Evolutionary conservation across 2,329 filamentous ascomycete species (phyloP).

Genomic region (Fusarium protoensiforme): DNA sequence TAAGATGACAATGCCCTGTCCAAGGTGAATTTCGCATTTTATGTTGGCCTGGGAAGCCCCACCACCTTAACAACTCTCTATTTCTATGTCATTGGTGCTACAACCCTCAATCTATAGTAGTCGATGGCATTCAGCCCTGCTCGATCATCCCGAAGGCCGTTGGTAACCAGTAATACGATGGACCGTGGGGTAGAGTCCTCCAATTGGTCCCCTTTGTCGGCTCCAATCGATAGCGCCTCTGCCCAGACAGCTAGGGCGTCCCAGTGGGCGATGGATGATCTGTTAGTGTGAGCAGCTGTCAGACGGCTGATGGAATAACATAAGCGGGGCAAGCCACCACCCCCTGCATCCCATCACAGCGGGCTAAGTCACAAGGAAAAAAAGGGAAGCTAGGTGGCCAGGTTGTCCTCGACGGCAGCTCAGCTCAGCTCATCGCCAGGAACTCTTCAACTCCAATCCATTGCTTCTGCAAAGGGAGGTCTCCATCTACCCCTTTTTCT

Average conservation of each 20-base stretch:
- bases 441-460: slow-evolving; percentile 34
- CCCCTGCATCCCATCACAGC: slow-evolving; percentile 38
- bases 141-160: not conserved
- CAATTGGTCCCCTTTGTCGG: slow-evolving; percentile 12
- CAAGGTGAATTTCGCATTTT: not conserved
- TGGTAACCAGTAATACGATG: not conserved
- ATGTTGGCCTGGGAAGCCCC: not conserved
- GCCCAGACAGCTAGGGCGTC: not conserved
- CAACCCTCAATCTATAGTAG: not conserved
- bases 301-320: slow-evolving; percentile 30
- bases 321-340: slow-evolving; percentile 26
- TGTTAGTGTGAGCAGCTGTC: slow-evolving; percentile 34
- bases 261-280: slow-evolving; percentile 5
- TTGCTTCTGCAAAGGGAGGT: slow-evolving; percentile 35
- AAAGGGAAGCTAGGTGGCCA: slow-evolving; percentile 40
- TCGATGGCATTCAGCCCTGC: slow-evolving; percentile 4
- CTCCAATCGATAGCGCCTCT: slow-evolving; percentile 7
- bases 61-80: not conserved
- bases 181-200: not conserved
- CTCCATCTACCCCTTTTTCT: slow-evolving; percentile 30
- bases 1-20: not conserved
- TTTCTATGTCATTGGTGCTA: not conserved
- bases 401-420: slow-evolving; percentile 40
- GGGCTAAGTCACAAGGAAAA: slow-evolving; percentile 25
- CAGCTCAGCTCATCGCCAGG: slow-evolving; percentile 18